These are phyloP conservation scores for Pugionium dolabratum DNA, from an alignment of 345 rosid species.

Conservation along the genomic window DNA sequence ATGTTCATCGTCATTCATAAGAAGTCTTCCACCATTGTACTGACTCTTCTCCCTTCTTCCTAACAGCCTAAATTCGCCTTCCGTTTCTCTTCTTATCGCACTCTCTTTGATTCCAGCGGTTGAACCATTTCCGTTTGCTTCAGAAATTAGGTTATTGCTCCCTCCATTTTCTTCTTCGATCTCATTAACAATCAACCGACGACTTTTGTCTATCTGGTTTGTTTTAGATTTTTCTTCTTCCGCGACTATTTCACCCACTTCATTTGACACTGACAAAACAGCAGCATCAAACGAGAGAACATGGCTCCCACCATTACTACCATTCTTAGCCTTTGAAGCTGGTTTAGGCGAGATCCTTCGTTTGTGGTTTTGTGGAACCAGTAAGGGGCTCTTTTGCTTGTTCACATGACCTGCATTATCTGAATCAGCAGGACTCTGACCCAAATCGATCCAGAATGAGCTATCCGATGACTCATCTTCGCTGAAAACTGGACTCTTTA, in stretches of 20 bases:
- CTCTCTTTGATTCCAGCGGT: slow-evolving; percentile 73
- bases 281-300: slow-evolving; percentile 95
- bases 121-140: slow-evolving; percentile 51
- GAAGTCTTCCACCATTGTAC: slow-evolving; percentile 67
- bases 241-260: slow-evolving; percentile 56
- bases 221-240: slow-evolving; percentile 51
- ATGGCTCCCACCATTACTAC: slow-evolving; percentile 62
- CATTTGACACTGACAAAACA: slow-evolving; percentile 84
- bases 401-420: slow-evolving; percentile 55
- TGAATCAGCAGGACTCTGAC: slow-evolving; percentile 87
- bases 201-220: slow-evolving; percentile 34
- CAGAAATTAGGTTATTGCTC: slow-evolving; percentile 40
- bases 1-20: slow-evolving; percentile 79
- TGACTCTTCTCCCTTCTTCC: slow-evolving; percentile 81
- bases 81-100: slow-evolving; percentile 98
- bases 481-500: slow-evolving; percentile 96
- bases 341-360: slow-evolving; percentile 59
- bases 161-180: slow-evolving; percentile 71
- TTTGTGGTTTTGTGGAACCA: slow-evolving; percentile 65
- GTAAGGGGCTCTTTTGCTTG: slow-evolving; percentile 61
- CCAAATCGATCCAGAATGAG: slow-evolving; percentile 91
- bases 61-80: slow-evolving; percentile 95
- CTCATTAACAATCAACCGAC: slow-evolving; percentile 47
- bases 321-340: slow-evolving; percentile 54
- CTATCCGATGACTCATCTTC: slow-evolving; percentile 95